phyloP scores from a whole-genome alignment of 345 rosid species.

The Erucastrum elatum region DNA sequence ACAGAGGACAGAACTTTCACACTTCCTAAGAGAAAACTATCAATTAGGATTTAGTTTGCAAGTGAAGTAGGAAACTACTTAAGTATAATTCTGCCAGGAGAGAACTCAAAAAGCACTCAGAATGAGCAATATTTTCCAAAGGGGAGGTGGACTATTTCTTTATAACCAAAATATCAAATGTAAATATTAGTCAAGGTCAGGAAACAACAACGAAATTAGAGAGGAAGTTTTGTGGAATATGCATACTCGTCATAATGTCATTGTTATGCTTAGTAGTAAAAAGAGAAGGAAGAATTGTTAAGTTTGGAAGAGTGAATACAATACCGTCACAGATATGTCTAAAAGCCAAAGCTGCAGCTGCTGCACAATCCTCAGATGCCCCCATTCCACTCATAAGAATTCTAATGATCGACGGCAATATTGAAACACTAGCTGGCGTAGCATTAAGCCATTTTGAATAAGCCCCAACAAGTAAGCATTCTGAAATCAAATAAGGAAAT shows the following conservation, averaged over 20 bases:
- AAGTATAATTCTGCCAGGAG: constrained; percentile 3
- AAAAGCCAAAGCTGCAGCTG: constrained; percentile 97
- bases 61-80: constrained; percentile 11
- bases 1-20: constrained; percentile 33
- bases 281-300: neutral
- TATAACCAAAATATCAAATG: constrained; percentile 17
- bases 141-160: constrained; percentile 14
- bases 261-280: constrained; percentile 13
- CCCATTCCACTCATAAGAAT: constrained; percentile 90
- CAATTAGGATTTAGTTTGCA: constrained; percentile 30
- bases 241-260: constrained; percentile 15
- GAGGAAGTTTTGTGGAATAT: constrained; percentile 13
- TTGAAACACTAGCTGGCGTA: constrained; percentile 67
- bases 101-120: constrained; percentile 7
- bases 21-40: constrained; percentile 35
- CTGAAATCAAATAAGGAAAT: constrained; percentile 49
- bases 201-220: neutral
- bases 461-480: constrained; percentile 95
- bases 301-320: constrained; percentile 28
- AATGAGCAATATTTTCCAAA: neutral
- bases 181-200: constrained; percentile 8
- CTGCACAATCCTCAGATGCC: constrained; percentile 93
- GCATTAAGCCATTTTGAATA: constrained; percentile 96
- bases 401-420: constrained; percentile 69
- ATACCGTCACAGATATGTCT: constrained; percentile 92